Evolutionary conservation across 2,329 filamentous ascomycete species (phyloP).

Genomic region (Aureobasidium leucospermi): DNA sequence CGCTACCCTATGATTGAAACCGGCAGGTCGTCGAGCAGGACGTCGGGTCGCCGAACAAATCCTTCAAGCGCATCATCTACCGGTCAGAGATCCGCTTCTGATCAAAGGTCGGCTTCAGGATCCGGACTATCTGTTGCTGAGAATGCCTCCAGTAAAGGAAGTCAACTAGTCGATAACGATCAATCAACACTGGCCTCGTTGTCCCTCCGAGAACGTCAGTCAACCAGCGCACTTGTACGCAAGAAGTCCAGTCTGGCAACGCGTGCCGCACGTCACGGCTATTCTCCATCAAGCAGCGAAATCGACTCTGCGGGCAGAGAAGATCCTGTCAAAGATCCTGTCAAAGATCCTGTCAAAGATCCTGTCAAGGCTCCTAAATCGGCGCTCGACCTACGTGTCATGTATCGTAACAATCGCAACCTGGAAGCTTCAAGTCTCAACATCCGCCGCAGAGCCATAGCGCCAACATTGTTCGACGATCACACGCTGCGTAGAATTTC

Average conservation of each 20-base stretch:
- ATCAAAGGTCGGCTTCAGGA: conserved; percentile 1
- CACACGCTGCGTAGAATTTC: conserved; percentile 26
- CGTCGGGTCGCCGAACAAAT: conserved; percentile 1
- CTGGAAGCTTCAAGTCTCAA: conserved; percentile 13
- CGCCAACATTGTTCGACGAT: conserved; percentile 22
- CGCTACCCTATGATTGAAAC: conserved; percentile 36
- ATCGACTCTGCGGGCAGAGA: conserved; percentile 2
- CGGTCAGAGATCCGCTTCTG: not conserved
- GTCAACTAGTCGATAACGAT: not conserved
- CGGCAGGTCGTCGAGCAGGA: conserved; percentile 22
- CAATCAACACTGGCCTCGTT: not conserved
- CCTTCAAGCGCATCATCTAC: not conserved
- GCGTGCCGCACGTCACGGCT: conserved; percentile 8
- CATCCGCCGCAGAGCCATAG: conserved; percentile 15
- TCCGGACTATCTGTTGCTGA: not conserved
- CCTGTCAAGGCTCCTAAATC: conserved; percentile 20
- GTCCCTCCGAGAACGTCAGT: not conserved
- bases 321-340: not conserved
- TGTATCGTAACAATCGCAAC: conserved; percentile 21
- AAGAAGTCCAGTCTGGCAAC: not conserved
- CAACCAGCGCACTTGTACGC: not conserved
- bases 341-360: not conserved
- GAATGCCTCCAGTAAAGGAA: not conserved
- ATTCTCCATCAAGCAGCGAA: not conserved
- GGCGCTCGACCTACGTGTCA: conserved; percentile 28